Evolutionary conservation across 2,329 filamentous ascomycete species (phyloP), one percentile per base, ranked within the genome.

Genomic region (Ascochyta viciae-villosae): DNA sequence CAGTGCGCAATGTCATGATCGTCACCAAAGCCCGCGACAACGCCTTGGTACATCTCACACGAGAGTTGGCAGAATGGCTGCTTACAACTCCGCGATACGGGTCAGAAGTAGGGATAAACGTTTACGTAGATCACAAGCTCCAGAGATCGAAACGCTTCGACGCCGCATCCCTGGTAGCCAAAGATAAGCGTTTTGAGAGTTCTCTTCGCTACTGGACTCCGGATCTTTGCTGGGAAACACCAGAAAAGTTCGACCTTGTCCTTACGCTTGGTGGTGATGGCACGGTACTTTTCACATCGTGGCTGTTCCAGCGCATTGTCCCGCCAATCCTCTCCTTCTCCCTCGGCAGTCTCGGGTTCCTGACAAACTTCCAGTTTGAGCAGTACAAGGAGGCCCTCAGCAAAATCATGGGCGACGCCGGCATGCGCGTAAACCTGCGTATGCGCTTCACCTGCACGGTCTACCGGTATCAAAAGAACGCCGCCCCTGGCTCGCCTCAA

Each of bases 401-500:
- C 76, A 88, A 87, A 50, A 86, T 98, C 65, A 96, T 99, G 92
- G 92, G 92, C 58, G 91, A 96, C 54, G 87, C 90, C 1, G 95
- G 95, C 52, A 98, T 99, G 94, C 89, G 94, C 50, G 94, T 98
- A 58, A 98, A 96, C 72, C 82, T 99, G 65, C 92, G 95, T 64
- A 99, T 99, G 95, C 90, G 95, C 60, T 99, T 99, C 76, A 99
- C 95, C 15, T 98, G 94, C 79, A 98, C 95, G 0, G 93, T 99
- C 8, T 97, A 94, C 80, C 89, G 94, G 40, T 84, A 89, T 63
- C 70, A 74, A 53, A 72, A 74, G 45, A 67, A 74, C 35, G 65
- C 72, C 13, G 74, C 72, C 38, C 76, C 80, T 6, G 78, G 83
- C 10, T 82, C 85, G n/a, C 86, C 87, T 35, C 84, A 89, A 39